Conservation (phyloP, 2,329 filamentous ascomycete species). For the Coniella lustricola region DNA sequence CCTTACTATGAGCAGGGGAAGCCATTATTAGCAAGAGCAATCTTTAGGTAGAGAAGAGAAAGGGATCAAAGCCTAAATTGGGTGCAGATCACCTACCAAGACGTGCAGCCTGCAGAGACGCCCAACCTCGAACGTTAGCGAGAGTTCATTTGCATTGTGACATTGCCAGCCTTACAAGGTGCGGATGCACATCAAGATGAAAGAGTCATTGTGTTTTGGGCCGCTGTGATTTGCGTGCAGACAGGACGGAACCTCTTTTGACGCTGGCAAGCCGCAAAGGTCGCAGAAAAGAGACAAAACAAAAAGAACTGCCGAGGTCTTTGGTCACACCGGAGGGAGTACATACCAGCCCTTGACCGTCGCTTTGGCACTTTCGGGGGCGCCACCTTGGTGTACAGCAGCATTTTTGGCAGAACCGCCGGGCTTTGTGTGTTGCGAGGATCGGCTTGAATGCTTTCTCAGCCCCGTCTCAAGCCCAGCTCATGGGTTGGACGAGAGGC, state of each 20-base stretch:
- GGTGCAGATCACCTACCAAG: conserved; percentile 36
- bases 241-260: too few species aligned
- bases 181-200: too few species aligned
- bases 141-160: background rate
- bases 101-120: conserved; percentile 38
- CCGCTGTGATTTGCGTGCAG: too few species aligned
- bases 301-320: background rate
- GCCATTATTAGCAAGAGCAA: conserved; percentile 13
- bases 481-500: too few species aligned
- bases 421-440: too few species aligned
- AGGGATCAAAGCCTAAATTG: background rate
- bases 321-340: background rate
- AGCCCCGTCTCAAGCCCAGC: background rate
- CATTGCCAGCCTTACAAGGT: background rate
- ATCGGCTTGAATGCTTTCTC: background rate
- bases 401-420: conserved; percentile 41
- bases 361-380: conserved; percentile 52
- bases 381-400: conserved; percentile 52
- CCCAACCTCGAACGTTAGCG: conserved; percentile 21
- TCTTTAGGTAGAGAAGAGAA: conserved; percentile 2
- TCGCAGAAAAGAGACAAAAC: conserved; percentile 1
- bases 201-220: too few species aligned
- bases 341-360: conserved; percentile 53
- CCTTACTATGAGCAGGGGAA: conserved; percentile 33
- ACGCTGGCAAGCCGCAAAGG: background rate